Evolutionary conservation across 495 filamentous ascomycete genomes (phyloP).

Genomic region (Talaromyces trachyspermus): DNA sequence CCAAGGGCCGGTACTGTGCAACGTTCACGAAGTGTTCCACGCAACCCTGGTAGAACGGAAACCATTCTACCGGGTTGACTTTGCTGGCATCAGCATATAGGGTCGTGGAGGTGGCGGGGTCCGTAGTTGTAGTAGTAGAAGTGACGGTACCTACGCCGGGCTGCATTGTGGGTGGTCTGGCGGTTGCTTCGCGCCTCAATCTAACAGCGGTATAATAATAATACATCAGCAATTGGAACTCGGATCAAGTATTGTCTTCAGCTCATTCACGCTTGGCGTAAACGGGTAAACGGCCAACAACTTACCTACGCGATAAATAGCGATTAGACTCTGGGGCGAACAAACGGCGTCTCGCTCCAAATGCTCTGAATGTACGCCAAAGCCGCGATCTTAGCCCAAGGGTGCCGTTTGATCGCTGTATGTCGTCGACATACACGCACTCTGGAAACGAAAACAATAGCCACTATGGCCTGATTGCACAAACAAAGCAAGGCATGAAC

Average conservation of each 20-base stretch:
- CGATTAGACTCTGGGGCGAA: constrained; percentile 21
- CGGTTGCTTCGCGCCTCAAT: background rate
- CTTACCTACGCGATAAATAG: constrained; percentile 26
- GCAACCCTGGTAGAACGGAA: constrained; percentile 80
- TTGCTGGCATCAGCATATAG: constrained; percentile 29
- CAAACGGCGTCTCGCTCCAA: constrained; percentile 25
- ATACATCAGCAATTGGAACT: too few species aligned
- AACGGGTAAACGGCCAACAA: background rate
- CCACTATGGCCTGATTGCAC: background rate
- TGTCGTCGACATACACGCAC: constrained; percentile 21
- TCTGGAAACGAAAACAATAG: background rate
- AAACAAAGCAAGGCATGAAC: constrained; percentile 5
- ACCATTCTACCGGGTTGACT: constrained; percentile 78
- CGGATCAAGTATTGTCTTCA: too few species aligned
- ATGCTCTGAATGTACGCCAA: constrained; percentile 30
- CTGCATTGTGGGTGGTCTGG: constrained; percentile 3
- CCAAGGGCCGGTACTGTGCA: constrained; percentile 65
- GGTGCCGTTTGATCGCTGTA: constrained; percentile 17
- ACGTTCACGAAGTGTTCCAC: constrained; percentile 80
- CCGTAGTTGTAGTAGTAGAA: constrained; percentile 12
- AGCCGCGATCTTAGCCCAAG: constrained; percentile 23
- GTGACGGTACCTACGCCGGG: background rate
- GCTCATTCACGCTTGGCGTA: too few species aligned
- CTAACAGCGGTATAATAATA: background rate
- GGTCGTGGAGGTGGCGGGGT: constrained; percentile 8